Conservation (phyloP, 495 filamentous ascomycete genomes). For the Penicillium riverlandense region DNA sequence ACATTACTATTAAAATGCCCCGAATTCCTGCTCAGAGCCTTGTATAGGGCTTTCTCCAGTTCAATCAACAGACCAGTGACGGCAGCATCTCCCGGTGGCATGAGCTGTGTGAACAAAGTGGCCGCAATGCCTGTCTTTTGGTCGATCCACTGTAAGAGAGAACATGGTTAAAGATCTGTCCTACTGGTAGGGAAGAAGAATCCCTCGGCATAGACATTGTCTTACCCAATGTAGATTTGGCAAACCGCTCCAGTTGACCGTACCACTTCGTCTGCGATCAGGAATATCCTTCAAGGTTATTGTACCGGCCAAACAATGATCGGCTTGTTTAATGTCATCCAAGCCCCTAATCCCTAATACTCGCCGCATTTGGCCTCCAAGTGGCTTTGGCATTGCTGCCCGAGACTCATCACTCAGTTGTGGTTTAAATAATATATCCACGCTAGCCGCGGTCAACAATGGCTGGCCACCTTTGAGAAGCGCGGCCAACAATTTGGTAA, state of each 20-base stretch:
- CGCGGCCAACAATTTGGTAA: slow-evolving; percentile 5
- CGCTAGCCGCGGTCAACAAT: background rate
- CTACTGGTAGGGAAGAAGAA: background rate
- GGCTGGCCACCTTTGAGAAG: slow-evolving; percentile 6
- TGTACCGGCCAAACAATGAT: slow-evolving; percentile 9
- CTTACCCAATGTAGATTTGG: slow-evolving; percentile 19
- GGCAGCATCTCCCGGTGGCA: slow-evolving; percentile 3
- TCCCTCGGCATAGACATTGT: background rate
- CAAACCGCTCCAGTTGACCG: slow-evolving; percentile 17
- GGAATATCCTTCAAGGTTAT: slow-evolving; percentile 8
- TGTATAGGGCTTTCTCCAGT: background rate
- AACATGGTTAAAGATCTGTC: background rate
- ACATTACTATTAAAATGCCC: too few relatives aligned
- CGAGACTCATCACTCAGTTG: slow-evolving; percentile 8
- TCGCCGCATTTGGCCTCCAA: slow-evolving; percentile 9
- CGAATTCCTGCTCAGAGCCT: background rate
- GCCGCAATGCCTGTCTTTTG: slow-evolving; percentile 2
- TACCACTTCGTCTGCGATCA: slow-evolving; percentile 10
- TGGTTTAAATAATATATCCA: slow-evolving; percentile 11
- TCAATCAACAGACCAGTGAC: slow-evolving; percentile 5
- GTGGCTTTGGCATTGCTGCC: slow-evolving; percentile 8
- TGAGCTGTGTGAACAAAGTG: slow-evolving; percentile 5
- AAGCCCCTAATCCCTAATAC: slow-evolving; percentile 5
- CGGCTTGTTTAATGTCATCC: slow-evolving; percentile 2
- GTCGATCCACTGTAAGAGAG: slow-evolving; percentile 3